These are phyloP conservation scores for Ceratorhiza oryzae-sativae DNA, from an alignment of 1,284 basidiomycete genomes.

Conservation along the genomic window DNA sequence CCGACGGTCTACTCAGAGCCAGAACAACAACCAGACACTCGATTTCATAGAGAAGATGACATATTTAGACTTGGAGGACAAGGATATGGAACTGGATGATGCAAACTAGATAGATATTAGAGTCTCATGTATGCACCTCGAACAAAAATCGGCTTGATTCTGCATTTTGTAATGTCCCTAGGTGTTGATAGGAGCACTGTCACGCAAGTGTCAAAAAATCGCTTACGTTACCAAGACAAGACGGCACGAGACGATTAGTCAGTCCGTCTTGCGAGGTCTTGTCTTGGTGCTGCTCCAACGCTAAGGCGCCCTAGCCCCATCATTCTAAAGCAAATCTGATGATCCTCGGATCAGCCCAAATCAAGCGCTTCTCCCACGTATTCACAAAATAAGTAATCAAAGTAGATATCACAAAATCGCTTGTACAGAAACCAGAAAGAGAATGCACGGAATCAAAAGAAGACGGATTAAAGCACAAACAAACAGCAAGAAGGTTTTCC, in stretches of 20 bases:
- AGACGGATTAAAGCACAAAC: constrained; percentile 6
- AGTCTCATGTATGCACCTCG: neutral
- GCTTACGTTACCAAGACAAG: too few species aligned
- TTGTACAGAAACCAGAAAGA: neutral
- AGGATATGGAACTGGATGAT: neutral
- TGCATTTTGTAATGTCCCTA: too few species aligned
- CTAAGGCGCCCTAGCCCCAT: neutral
- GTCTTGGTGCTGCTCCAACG: too few species aligned
- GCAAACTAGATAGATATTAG: neutral
- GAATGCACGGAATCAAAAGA: neutral
- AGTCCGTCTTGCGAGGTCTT: too few species aligned
- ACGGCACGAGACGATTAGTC: too few species aligned
- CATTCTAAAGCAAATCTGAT: neutral
- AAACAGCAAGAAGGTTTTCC: neutral
- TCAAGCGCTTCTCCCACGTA: neutral
- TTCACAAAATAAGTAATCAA: constrained; percentile 19
- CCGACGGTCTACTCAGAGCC: neutral
- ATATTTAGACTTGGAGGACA: neutral
- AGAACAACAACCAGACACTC: constrained; percentile 1
- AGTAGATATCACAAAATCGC: constrained; percentile 14
- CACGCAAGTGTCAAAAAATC: too few species aligned
- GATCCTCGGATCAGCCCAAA: neutral
- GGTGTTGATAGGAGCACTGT: too few species aligned
- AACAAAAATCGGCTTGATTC: too few species aligned
- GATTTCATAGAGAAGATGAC: constrained; percentile 12